Base-by-base conservation (phyloP, 352 stramenopile genomes). In the Blastocystis hominis region DNA sequence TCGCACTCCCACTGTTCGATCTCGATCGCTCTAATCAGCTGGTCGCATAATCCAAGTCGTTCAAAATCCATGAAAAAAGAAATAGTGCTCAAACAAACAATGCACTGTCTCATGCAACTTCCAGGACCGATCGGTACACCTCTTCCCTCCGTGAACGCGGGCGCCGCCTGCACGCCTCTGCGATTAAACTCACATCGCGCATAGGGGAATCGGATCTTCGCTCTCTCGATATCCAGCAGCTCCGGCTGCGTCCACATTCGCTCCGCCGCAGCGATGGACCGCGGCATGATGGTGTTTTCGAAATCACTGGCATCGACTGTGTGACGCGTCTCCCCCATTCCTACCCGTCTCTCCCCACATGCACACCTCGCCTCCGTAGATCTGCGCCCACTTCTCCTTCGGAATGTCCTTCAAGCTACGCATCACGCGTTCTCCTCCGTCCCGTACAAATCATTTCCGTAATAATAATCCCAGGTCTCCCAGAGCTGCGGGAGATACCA, bases 401-500 rank as follows among this genome's bases (percentile, higher is more conserved):
- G 70, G 44, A 46, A 80, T 64, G 36, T 64, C 70, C n/a, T 80
- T 63, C 70, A 80, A 42, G 46, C 70, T 80, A 80, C 36, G 44
- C 5, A 3, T 42, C 17, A 80, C 7, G 17, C 70, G 24, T 30
- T 30, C 24, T 44, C 54, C 44, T 20, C 70, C 61, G 42, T 9
- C 30, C 30, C 70, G 13, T 34, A 80, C 70, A 91, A 90, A 70
- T 92, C 88, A 50, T 88, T 88, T 38, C 86, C 46, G 76, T 93
- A 93, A 56, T 90, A 91, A 9, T 86, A 63, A 53, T 91, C 38
- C 90, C 91, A 93, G 30, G 84, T 79, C 36, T 89, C 69, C 24
- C 80, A 54, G 0, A 93, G 62, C 61, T 92, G 75, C 81, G 93
- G 91, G 5, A 94, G 77, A 69, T 94, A 94, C 91, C 91, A 94